Evolutionary conservation across 495 filamentous ascomycete genomes (phyloP), one percentile per base, ranked within the genome.

Genomic region (Achaetomiella virescens): DNA sequence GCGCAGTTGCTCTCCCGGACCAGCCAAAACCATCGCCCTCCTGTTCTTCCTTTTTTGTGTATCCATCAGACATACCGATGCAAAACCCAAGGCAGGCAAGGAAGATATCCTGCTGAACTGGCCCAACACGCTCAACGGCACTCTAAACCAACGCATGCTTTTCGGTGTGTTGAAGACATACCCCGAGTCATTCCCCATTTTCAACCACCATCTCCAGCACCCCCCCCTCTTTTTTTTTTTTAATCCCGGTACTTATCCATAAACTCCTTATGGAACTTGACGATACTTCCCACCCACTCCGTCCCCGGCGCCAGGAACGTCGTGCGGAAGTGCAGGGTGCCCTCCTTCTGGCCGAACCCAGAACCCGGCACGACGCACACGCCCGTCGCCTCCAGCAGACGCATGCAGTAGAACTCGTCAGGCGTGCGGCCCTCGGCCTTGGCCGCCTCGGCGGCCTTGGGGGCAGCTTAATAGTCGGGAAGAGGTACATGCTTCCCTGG

Each of bases 271-370:
- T 98, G 93, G 75, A 97, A 98, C 72, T 88, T 85, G 58, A 83
- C 83, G 59, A 98, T 88, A 58, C 84, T 81, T 36, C 86, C 86
- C 31, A 95, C 85, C 93, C 93, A 98, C 66, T 96, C 91, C 7
- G 90, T 96, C 3, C 93, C 93, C 1, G 95, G 93, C 5, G 93
- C 90, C 54, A 97, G 76, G 78, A 98, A 98, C 6, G 95, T 98
- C 2, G 93, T 98, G 60, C 93, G 80, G 79, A 98, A 95, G 79
- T 98, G 93, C 65, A 93, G 75, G 18, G 85, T 91, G 64, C 88
- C 86, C 62, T 93, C 86, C 74, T 85, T 91, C 78, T 98, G 93
- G 7, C 93, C 92, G 64, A 98, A 98, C 5, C 95, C 93, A 35
- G 80, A 84, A 7, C 93, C 93, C 1, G 95, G 88, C 0, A 97